Evolutionary conservation across 352 stramenopile genomes (phyloP).

Genomic region (Blastocystis sp.): DNA sequence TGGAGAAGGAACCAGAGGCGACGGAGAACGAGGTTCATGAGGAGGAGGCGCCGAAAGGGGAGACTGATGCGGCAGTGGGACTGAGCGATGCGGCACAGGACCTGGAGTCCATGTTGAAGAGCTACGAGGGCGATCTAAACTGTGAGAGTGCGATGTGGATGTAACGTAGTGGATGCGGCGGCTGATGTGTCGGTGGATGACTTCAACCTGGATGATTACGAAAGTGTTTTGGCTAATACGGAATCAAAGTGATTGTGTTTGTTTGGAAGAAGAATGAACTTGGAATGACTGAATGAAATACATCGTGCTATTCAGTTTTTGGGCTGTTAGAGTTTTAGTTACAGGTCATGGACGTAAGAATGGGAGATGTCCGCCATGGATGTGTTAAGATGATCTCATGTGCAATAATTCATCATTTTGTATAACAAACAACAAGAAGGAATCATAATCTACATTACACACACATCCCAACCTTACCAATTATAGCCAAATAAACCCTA

Average conservation of each 20-base stretch:
- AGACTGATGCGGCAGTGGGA: neutral
- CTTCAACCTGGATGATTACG: slow-evolving; percentile 49
- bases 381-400: no score
- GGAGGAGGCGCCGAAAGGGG: neutral
- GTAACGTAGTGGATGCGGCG: slow-evolving; percentile 1
- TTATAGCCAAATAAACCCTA: no score
- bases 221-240: neutral
- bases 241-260: slow-evolving; percentile 1
- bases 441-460: no score
- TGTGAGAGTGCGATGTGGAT: neutral
- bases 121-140: neutral
- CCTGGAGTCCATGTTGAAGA: slow-evolving; percentile 24
- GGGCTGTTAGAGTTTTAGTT: no score
- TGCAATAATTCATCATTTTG: no score
- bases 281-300: neutral
- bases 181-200: neutral
- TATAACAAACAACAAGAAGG: no score
- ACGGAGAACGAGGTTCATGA: neutral
- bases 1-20: neutral
- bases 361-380: no score
- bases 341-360: no score
- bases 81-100: neutral
- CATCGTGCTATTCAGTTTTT: neutral
- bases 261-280: neutral
- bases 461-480: no score